Evolutionary conservation across 805 yeast genomes (phyloP).

Genomic region (Ogataea salicorniae): DNA sequence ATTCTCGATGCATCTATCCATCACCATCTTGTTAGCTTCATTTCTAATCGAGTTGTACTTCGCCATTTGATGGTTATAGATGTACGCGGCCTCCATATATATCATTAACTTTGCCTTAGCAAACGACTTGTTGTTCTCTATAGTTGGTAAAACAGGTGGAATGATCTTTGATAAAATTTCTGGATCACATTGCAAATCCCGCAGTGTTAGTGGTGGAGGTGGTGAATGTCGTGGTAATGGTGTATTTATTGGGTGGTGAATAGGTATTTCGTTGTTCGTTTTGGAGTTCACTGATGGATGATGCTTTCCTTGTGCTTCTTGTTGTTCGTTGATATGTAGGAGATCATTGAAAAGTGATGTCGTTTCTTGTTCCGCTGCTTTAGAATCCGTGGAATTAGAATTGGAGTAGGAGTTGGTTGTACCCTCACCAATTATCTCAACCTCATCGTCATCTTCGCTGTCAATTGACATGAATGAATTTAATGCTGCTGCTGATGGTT

Average conservation of each 20-base stretch:
- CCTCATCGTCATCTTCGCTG: background rate
- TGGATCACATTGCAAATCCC: constrained; percentile 17
- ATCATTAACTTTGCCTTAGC: constrained; percentile 1
- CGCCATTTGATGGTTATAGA: constrained; percentile 10
- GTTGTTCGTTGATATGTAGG: too few relatives aligned
- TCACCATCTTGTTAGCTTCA: constrained; percentile 9
- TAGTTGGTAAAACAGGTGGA: constrained; percentile 3
- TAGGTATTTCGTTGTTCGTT: constrained; percentile 13
- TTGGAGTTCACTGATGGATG: constrained; percentile 7
- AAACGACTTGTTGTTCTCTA: background rate
- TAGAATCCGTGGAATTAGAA: background rate
- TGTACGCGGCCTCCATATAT: constrained; percentile 7
- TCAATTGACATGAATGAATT: too few relatives aligned
- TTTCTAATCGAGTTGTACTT: constrained; percentile 11
- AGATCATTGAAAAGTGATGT: too few relatives aligned
- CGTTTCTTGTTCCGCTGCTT: background rate
- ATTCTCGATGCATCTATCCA: constrained; percentile 11
- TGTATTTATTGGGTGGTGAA: constrained; percentile 18
- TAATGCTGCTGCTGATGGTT: background rate
- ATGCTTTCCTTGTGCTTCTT: background rate
- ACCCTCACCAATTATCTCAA: too few relatives aligned
- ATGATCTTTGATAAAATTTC: background rate
- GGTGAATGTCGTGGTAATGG: constrained; percentile 12
- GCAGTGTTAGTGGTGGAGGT: constrained; percentile 8
- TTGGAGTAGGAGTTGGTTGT: too few relatives aligned